These are phyloP conservation scores for Condylostoma magnum DNA, from an alignment of 169 alveolate genomes.

Conservation along the genomic window DNA sequence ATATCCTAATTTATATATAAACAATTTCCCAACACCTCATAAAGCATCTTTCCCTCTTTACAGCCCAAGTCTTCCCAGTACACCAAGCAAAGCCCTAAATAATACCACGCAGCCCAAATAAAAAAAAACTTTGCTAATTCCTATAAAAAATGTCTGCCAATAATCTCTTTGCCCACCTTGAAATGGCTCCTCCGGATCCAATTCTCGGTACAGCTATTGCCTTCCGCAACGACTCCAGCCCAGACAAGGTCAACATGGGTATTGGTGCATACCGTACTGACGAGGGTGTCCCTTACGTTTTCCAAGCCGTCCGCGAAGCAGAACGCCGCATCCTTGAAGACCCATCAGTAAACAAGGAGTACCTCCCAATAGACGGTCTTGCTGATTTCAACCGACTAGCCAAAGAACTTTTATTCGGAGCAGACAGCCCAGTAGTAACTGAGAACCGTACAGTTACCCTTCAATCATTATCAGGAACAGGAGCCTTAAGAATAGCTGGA, in stretches of 20 bases:
- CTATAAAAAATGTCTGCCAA: not conserved
- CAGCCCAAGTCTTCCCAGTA: too few relatives aligned
- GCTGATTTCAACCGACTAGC: slow-evolving; percentile 67
- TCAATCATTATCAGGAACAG: slow-evolving; percentile 85
- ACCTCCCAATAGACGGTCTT: slow-evolving; percentile 83
- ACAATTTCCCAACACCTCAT: too few relatives aligned
- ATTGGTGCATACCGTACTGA: slow-evolving; percentile 89
- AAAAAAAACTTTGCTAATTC: too few relatives aligned
- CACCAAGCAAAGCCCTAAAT: too few relatives aligned
- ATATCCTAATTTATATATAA: too few relatives aligned
- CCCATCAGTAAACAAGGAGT: slow-evolving; percentile 68
- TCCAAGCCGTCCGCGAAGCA: slow-evolving; percentile 76
- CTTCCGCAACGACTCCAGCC: slow-evolving; percentile 62
- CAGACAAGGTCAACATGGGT: slow-evolving; percentile 85
- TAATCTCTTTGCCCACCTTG: not conserved
- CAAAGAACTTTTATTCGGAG: slow-evolving; percentile 64
- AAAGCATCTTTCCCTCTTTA: too few relatives aligned
- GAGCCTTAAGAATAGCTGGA: slow-evolving; percentile 75
- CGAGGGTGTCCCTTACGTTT: slow-evolving; percentile 78
- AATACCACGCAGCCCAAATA: too few relatives aligned
- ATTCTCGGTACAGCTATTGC: slow-evolving; percentile 75
- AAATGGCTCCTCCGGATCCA: slow-evolving; percentile 79
- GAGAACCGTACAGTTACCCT: slow-evolving; percentile 64
- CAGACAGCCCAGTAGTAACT: slow-evolving; percentile 50
- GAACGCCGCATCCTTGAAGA: slow-evolving; percentile 67